phyloP scores from a whole-genome alignment of 2,329 filamentous ascomycete genomes.

The Thelonectria olida region DNA sequence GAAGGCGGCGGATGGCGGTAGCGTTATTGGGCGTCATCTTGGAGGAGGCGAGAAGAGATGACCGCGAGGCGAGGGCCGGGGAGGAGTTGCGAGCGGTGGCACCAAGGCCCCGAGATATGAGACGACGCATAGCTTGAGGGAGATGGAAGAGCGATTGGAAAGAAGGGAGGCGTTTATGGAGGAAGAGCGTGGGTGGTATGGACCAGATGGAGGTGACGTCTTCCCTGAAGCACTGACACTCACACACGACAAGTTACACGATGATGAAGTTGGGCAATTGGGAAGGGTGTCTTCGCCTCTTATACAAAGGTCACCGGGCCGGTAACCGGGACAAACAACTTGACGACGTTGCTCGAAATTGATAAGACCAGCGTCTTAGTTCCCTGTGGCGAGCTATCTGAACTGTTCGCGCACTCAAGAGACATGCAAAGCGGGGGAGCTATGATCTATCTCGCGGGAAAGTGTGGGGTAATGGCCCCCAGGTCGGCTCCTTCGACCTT shows the following conservation, averaged over 20 bases:
- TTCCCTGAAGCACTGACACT: background rate
- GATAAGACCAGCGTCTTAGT: conserved; percentile 7
- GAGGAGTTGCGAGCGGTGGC: conserved; percentile 44
- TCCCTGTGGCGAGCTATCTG: conserved; percentile 2
- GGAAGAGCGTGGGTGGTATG: conserved; percentile 12
- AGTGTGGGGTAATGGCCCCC: conserved; percentile 25
- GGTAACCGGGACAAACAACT: conserved; percentile 13
- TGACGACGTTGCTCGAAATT: background rate
- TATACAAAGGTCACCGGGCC: conserved; percentile 22
- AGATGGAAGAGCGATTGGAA: background rate
- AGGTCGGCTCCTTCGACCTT: conserved; percentile 15
- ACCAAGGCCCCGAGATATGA: conserved; percentile 52
- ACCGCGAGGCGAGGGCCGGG: conserved; percentile 37
- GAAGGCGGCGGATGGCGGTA: conserved; percentile 61
- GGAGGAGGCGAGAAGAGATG: conserved; percentile 42
- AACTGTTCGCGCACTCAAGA: background rate
- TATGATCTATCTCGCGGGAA: conserved; percentile 1
- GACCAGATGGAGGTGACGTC: background rate
- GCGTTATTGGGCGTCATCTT: conserved; percentile 49
- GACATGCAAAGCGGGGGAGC: background rate
- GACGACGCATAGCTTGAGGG: conserved; percentile 54
- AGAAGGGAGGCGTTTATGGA: background rate
- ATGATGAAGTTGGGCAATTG: background rate
- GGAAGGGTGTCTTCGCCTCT: conserved; percentile 4
- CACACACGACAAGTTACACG: conserved; percentile 6